Conservation (phyloP, 192 early-diverging fungal genomes). For the Coemansia pectinata region DNA sequence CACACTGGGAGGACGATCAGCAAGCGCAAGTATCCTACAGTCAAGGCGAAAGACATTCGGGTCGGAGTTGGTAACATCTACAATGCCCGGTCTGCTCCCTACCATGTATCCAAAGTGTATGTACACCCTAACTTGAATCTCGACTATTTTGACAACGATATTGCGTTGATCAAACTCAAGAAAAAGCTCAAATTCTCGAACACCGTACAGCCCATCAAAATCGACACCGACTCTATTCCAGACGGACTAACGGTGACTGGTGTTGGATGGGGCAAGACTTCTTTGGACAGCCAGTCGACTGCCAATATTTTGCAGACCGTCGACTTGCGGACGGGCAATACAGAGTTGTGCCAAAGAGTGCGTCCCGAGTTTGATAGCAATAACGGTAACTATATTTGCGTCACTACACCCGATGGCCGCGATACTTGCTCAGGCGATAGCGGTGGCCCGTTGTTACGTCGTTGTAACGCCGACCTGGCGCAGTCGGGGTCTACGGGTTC, state of each 20-base stretch:
- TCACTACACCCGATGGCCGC: constrained; percentile 44
- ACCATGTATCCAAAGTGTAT: constrained; percentile 34
- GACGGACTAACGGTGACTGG: constrained; percentile 43
- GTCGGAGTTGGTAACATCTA: constrained; percentile 40
- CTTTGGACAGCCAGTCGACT: constrained; percentile 19
- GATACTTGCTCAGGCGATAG: constrained; percentile 53
- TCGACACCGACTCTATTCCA: constrained; percentile 21
- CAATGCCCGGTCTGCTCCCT: not conserved
- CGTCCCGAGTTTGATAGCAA: constrained; percentile 23
- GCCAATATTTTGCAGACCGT: constrained; percentile 30
- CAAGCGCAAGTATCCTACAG: constrained; percentile 13
- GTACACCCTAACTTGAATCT: constrained; percentile 41
- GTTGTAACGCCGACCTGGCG: constrained; percentile 11
- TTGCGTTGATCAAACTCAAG: constrained; percentile 53
- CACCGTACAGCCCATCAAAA: constrained; percentile 42
- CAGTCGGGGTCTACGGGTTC: constrained; percentile 3
- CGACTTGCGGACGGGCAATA: constrained; percentile 29
- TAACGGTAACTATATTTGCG: constrained; percentile 53
- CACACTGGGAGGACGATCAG: not conserved
- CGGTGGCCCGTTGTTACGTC: constrained; percentile 42
- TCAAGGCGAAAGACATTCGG: constrained; percentile 25
- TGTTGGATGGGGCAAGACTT: constrained; percentile 53
- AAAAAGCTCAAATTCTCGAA: constrained; percentile 27
- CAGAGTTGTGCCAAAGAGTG: constrained; percentile 25
- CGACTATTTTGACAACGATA: constrained; percentile 54